Base-by-base conservation (phyloP, 2,329 filamentous ascomycete species). In the Aspergillus tamarii region DNA sequence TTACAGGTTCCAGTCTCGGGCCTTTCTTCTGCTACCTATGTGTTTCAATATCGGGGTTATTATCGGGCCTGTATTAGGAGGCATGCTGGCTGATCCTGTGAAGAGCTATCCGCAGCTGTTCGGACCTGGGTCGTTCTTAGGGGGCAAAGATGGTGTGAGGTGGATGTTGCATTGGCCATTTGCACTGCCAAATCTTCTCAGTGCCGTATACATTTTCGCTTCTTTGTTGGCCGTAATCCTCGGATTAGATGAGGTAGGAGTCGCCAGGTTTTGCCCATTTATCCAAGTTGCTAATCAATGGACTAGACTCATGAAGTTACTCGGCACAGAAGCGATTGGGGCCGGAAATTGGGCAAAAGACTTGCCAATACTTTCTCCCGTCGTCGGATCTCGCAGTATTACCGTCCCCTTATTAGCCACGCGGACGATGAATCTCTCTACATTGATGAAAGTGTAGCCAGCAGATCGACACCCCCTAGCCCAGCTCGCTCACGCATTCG, bases 121-220 rank as follows among this genome's bases (percentile, higher is more conserved):
- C 70, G 89, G 88, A 0, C 83, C 85, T 4, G 84, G 82, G 0
- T 87, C 87, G 0, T 65, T 82, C 0, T 74, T 91, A 36, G 86
- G 86, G 1, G 86, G 86, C 0, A 78, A 84, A 60, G 64, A 83
- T 54, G 88, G 87, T 0, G 88, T 88, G 1, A 77, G 82, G 65
- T 91, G 90, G 88, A 87, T 91, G 82, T 81, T 78, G 23, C 77
- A 79, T 57, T 92, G 87, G 76, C 90, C 90, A 0, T 92, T 89
- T 76, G 88, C 88, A 1, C 78, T 92, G 45, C 90, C 90, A 0
- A 91, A 90, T 70, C 76, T 92, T 0, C 79, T 91, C 57, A 91
- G 88, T 70, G 87, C 87, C 1, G 65, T 84, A 0, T 88, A 90
- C 62, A 83, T 92, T 12, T 74, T 86, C 3, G 71, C 80, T 1